Evolutionary conservation across 2,329 filamentous ascomycete species (phyloP), one percentile per base, ranked within the genome.

Genomic region (Tolypocladium endophyticum): DNA sequence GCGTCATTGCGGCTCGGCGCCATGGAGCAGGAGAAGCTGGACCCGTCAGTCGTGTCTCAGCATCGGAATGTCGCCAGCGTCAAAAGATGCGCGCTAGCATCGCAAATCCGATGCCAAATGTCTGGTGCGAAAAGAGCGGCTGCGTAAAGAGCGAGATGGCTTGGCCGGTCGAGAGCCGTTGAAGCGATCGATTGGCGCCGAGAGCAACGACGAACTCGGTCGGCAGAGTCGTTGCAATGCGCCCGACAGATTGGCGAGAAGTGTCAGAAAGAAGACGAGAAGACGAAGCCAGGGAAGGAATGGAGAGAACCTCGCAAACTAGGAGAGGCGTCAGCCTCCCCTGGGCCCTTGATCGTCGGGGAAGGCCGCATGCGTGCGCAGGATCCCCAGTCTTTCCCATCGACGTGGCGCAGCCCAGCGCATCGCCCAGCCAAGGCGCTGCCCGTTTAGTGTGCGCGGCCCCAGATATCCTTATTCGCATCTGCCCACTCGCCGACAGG

Each of bases 1-100:
- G 63, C 61, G 58, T 68, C 63, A 58, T 65, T 64, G 55, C 62
- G 67, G 64, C 68, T 64, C 38, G 64, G 64, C 61, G 66, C 64
- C 70, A 72, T 72, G 56, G 23, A 65, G 58, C 57, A 47, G 58
- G 59, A 56, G 63, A 59, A 47, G 36, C 30, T 16, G 25, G n/a
- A 53, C 28, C 38, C 25, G 50, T 35, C 43, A 30, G 50, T 9
- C 36, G 55, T 57, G 61, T 57, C 62, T 64, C 64, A 63, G 64
- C 69, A 71, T 71, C 61, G 66, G 64, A 61, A 63, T 56, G 52
- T 23, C 33, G 50, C 41, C 43, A 39, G n/a, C 35, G 9, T 41
- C 33, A 28, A 30, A 16, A 30, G 23, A 25, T 36, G 25, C 16
- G 43, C 47, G 5, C 23, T 16, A 18, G 1, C 12, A 33, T 33